These are phyloP conservation scores for Pichia sporocuriosa DNA, from an alignment of 805 yeast genomes.

Conservation along the genomic window DNA sequence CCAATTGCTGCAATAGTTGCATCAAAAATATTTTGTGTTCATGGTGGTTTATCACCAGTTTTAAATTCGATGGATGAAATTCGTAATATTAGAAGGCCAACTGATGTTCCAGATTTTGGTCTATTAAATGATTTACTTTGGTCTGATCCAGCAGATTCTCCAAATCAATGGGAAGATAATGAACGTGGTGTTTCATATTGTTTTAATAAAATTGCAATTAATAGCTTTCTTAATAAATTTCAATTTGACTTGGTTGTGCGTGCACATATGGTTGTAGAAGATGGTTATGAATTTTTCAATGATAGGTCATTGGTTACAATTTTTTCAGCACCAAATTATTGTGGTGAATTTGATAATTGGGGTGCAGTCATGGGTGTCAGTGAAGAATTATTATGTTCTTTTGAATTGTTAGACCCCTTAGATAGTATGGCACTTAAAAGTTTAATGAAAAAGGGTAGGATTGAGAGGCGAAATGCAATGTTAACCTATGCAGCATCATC, in stretches of 20 bases:
- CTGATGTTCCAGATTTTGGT: slow-evolving; percentile 83
- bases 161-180: slow-evolving; percentile 82
- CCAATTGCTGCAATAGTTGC: slow-evolving; percentile 96
- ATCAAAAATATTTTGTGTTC: slow-evolving; percentile 88
- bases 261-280: slow-evolving; percentile 86
- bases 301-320: slow-evolving; percentile 67
- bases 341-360: slow-evolving; percentile 89
- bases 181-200: slow-evolving; percentile 82
- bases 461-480: slow-evolving; percentile 66
- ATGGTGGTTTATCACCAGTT: slow-evolving; percentile 77
- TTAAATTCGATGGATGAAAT: slow-evolving; percentile 70
- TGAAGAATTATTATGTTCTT: slow-evolving; percentile 86
- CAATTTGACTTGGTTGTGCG: slow-evolving; percentile 77
- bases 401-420: slow-evolving; percentile 88
- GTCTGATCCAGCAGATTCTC: slow-evolving; percentile 82
- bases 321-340: slow-evolving; percentile 69
- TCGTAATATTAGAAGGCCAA: slow-evolving; percentile 67
- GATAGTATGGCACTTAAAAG: slow-evolving; percentile 90
- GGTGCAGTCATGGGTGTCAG: slow-evolving; percentile 97
- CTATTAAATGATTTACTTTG: slow-evolving; percentile 69
- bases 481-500: slow-evolving; percentile 22
- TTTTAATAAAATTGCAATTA: slow-evolving; percentile 71
- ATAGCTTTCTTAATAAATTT: slow-evolving; percentile 65
- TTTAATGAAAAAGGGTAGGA: slow-evolving; percentile 89
- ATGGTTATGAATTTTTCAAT: slow-evolving; percentile 71